A percentile compares a stretch with the other conserved stretches of the same genome.
Conservation (phyloP, 2,329 filamentous ascomycete genomes). For the Alternaria rosae region DNA sequence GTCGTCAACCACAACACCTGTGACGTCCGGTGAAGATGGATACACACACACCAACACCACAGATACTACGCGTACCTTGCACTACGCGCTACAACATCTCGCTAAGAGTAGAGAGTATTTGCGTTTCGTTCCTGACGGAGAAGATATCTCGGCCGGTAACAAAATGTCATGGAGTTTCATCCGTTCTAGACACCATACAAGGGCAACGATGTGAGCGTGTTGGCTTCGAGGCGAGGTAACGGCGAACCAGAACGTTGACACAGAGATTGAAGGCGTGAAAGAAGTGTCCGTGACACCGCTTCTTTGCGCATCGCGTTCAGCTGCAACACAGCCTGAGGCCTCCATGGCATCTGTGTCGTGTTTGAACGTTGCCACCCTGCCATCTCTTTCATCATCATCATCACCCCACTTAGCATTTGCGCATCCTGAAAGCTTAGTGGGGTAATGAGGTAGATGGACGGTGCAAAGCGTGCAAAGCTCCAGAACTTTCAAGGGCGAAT, state of each 20-base stretch:
- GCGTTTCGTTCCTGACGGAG: not conserved
- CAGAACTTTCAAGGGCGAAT: too few relatives aligned
- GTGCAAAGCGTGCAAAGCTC: too few relatives aligned
- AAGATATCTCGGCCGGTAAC: not conserved
- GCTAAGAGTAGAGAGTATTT: not conserved
- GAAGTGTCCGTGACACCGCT: not conserved
- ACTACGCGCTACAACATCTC: not conserved
- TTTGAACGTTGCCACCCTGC: not conserved
- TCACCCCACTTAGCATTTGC: too few relatives aligned
- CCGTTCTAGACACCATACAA: not conserved
- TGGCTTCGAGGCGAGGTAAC: too few relatives aligned
- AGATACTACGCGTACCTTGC: not conserved
- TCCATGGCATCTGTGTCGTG: not conserved
- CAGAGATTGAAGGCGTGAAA: not conserved
- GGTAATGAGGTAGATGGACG: too few relatives aligned
- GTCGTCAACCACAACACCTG: too few relatives aligned
- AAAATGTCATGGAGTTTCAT: not conserved
- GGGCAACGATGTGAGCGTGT: not conserved
- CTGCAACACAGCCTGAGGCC: not conserved
- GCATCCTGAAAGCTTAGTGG: too few relatives aligned
- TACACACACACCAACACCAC: not conserved
- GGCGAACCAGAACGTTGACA: not conserved
- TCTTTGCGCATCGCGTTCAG: not conserved
- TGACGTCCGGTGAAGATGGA: conserved; percentile 15
- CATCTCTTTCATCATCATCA: not conserved